Conservation (phyloP, 1,284 basidiomycete species). For the Meripilus lineatus region DNA sequence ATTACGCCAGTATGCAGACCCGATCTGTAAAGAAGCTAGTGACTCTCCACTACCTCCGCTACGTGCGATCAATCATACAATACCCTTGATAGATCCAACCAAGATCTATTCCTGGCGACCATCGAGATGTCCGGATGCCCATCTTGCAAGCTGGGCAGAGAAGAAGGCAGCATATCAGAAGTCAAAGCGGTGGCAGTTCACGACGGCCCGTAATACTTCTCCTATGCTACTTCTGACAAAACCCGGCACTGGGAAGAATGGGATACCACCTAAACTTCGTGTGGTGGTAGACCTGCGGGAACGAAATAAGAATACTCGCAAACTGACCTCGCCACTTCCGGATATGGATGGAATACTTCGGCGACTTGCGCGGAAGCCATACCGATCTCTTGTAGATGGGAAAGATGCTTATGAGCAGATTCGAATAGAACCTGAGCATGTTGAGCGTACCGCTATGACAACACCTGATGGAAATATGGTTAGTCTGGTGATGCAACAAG, state of each 20-base stretch:
- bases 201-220: constrained; percentile 26
- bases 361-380: constrained; percentile 12
- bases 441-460: constrained; percentile 10
- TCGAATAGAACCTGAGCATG: constrained; percentile 14
- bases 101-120: constrained; percentile 27
- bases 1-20: constrained; percentile 17
- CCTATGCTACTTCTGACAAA: constrained; percentile 26
- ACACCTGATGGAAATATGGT: too few relatives aligned
- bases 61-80: constrained; percentile 32
- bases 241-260: constrained; percentile 11
- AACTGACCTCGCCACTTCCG: constrained; percentile 30
- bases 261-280: constrained; percentile 24
- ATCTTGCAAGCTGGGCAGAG: constrained; percentile 22
- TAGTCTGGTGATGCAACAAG: too few relatives aligned
- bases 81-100: constrained; percentile 31
- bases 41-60: constrained; percentile 29
- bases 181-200: constrained; percentile 26
- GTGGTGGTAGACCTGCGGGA: constrained; percentile 29
- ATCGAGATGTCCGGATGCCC: constrained; percentile 27
- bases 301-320: constrained; percentile 31
- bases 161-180: constrained; percentile 26
- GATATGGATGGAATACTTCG: too few relatives aligned
- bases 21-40: constrained; percentile 20
- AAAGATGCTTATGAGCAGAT: too few relatives aligned
- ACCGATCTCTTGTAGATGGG: constrained; percentile 10